Evolutionary conservation across 371 early-diverging fungal genomes (phyloP).

Genomic region (Sporodiniella umbellata): DNA sequence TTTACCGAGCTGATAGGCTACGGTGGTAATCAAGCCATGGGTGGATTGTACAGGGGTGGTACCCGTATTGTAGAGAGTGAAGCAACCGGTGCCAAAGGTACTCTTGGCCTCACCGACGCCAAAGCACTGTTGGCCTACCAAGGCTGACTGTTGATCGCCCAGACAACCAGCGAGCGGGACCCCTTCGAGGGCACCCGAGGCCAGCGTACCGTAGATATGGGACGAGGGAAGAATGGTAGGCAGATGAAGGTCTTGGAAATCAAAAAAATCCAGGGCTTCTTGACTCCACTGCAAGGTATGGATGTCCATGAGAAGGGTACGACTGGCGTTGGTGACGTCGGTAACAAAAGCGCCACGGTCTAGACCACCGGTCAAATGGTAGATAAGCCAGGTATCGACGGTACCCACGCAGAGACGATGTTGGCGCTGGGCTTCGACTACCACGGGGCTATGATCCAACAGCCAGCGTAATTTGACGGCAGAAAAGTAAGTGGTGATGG

Average conservation of each 20-base stretch:
- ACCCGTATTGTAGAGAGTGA: slow-evolving; percentile 95
- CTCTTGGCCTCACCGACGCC: slow-evolving; percentile 73
- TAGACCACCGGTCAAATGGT: slow-evolving; percentile 77
- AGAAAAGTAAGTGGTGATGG: slow-evolving; percentile 93
- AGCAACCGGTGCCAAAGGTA: slow-evolving; percentile 96
- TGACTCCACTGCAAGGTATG: slow-evolving; percentile 77
- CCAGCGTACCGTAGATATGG: slow-evolving; percentile 74
- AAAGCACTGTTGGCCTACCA: slow-evolving; percentile 95
- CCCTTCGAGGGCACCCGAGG: slow-evolving; percentile 55
- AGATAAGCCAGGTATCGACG: slow-evolving; percentile 84
- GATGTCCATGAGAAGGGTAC: slow-evolving; percentile 94
- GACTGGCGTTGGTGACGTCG: slow-evolving; percentile 94
- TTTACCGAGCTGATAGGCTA: slow-evolving; percentile 87
- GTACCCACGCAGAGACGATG: slow-evolving; percentile 74
- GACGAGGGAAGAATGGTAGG: slow-evolving; percentile 88
- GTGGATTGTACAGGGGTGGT: slow-evolving; percentile 68
- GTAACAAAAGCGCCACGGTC: slow-evolving; percentile 78
- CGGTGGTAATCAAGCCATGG: slow-evolving; percentile 89
- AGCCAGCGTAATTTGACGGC: slow-evolving; percentile 93
- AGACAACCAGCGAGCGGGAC: slow-evolving; percentile 81
- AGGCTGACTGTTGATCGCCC: slow-evolving; percentile 97
- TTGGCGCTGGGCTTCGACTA: slow-evolving; percentile 46
- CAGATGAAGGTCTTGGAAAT: slow-evolving; percentile 37
- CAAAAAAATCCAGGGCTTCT: slow-evolving; percentile 58
- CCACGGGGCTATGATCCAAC: slow-evolving; percentile 75